Base-by-base conservation (phyloP, 139 green algal genomes). In the Micractinium sp. region DNA sequence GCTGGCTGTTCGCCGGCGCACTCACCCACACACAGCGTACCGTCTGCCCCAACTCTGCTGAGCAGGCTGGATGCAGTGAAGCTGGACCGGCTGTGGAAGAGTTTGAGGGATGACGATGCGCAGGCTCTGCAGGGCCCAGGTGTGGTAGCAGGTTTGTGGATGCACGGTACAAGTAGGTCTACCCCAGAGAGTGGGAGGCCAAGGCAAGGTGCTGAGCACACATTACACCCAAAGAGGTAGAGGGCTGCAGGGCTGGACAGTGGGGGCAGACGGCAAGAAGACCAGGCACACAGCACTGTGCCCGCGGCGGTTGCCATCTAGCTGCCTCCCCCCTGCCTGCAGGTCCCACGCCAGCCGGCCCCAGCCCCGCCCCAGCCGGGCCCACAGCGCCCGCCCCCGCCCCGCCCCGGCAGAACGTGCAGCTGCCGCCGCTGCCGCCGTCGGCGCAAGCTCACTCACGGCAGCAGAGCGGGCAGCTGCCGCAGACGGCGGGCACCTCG, bases 41-140 rank as follows among this genome's bases (percentile, higher is more conserved):
- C 47, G 47, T 56, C 9, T 56, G 7, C 9, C 5, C 47, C 47
- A 16, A 9, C 47, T 56, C 47, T 56, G 47, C 47, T 56, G 47
- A 5, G 9, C 47, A 56, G 33, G n/a, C 82, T 91, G n/a, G 88
- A 91, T 29, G 33, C 47, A 13, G 85, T 91, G 63, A 9, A 35
- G 56, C 33, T 86, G 53, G 81, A 86, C 60, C 60, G 81, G 33
- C 81, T 86, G 60, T 86, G 81, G 81, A 76, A 38, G 60, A 36
- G n/a, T 19, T 23, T 86, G 60, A 39, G 60, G 18, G 81, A 86
- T 35, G 60, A 75, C 19, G 81, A 76, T 16, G 60, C 60, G 9
- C 33, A 86, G 19, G 78, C 27, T 41, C 47, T 85, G 79, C 79
- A 85, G 47, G 79, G 79, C 7, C 39, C 78, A 23, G 25, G 41